phyloP scores from a whole-genome alignment of 1,284 basidiomycete species.

The Paramarasmius palmivorus region DNA sequence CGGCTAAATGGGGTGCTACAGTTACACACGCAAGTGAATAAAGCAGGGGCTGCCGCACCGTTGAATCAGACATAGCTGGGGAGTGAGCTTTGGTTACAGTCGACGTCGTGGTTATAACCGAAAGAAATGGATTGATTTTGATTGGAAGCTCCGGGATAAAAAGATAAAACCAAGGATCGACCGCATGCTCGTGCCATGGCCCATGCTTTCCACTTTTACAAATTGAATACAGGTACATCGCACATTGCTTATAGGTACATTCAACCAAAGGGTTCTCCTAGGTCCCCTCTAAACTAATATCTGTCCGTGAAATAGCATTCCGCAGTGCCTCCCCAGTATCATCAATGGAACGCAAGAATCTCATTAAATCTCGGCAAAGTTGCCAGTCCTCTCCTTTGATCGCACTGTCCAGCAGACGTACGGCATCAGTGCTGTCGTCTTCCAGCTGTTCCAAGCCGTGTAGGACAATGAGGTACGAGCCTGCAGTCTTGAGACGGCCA shows the following conservation, averaged over 20 bases:
- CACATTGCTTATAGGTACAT: too few species aligned
- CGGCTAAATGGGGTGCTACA: conserved; percentile 4
- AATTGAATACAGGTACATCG: too few species aligned
- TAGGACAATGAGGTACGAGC: conserved; percentile 90
- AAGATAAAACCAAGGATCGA: too few species aligned
- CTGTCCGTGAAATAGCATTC: conserved; percentile 44
- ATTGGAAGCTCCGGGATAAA: too few species aligned
- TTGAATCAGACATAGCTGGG: too few species aligned
- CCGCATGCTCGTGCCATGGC: too few species aligned
- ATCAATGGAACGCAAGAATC: conserved; percentile 92
- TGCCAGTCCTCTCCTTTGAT: conserved; percentile 77
- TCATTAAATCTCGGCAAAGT: conserved; percentile 82
- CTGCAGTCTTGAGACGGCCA: conserved; percentile 84
- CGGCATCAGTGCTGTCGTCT: conserved; percentile 76
- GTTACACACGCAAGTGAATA: background rate
- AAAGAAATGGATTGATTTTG: too few species aligned
- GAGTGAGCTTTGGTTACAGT: background rate
- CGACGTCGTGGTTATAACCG: too few species aligned
- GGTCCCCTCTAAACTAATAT: too few species aligned
- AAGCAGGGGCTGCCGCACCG: too few species aligned
- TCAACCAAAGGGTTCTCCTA: too few species aligned
- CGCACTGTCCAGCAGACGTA: conserved; percentile 75
- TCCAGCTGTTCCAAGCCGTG: conserved; percentile 92
- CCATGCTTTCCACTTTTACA: too few species aligned
- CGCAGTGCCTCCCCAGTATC: conserved; percentile 76